These are phyloP conservation scores for Quillaja saponaria DNA, from an alignment of 306 rosid genomes.

Conservation along the genomic window DNA sequence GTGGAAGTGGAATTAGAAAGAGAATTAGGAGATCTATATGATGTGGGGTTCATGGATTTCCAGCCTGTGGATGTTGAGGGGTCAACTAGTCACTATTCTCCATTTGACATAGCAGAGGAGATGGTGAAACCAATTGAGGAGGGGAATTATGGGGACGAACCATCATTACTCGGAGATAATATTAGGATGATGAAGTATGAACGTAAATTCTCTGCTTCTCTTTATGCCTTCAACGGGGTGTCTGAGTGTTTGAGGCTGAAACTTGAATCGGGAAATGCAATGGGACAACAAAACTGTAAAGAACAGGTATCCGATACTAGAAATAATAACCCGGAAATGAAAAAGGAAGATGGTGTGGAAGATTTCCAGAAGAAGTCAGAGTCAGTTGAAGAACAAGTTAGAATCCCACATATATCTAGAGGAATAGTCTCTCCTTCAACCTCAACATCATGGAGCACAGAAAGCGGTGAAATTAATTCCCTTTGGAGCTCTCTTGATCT, in stretches of 20 bases:
- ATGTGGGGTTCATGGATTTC: slow-evolving; percentile 28
- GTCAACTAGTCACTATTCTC: slow-evolving; percentile 5
- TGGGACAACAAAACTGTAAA: too few species aligned
- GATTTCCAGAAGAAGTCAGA: not conserved
- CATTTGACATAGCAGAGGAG: slow-evolving; percentile 30
- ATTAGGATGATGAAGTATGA: slow-evolving; percentile 4
- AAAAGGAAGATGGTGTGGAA: not conserved
- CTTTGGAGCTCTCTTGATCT: slow-evolving; percentile 10
- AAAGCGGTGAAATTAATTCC: not conserved
- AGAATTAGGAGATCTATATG: slow-evolving; percentile 22
- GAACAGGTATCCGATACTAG: not conserved
- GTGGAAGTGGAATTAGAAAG: not conserved
- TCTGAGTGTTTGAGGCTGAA: slow-evolving; percentile 10
- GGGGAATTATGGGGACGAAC: not conserved
- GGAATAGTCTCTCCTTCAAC: not conserved
- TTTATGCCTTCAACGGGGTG: slow-evolving; percentile 11
- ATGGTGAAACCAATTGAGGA: slow-evolving; percentile 25
- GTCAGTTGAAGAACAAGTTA: slow-evolving; percentile 6
- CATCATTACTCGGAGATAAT: slow-evolving; percentile 4
- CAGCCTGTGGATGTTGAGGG: slow-evolving; percentile 11
- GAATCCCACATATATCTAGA: slow-evolving; percentile 1
- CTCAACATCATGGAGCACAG: not conserved
- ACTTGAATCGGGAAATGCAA: not conserved
- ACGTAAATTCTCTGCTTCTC: slow-evolving; percentile 13
- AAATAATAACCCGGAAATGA: not conserved